Conservation (phyloP, 371 early-diverging fungal genomes). For the Coemansia sp. region DNA sequence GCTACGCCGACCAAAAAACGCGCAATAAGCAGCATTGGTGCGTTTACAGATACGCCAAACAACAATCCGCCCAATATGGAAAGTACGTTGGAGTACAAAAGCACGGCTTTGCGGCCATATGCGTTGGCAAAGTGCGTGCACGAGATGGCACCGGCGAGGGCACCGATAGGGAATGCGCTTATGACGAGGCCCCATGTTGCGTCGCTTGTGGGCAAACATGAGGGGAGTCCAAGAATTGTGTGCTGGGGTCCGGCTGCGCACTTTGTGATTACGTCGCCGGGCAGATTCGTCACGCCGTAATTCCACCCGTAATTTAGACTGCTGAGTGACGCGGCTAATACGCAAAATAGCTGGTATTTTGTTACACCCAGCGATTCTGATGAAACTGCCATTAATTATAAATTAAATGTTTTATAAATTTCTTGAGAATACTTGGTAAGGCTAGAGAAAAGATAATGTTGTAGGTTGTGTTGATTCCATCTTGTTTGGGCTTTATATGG, state of each 20-base stretch:
- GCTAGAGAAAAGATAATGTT: too few relatives aligned
- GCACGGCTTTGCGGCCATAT: constrained; percentile 39
- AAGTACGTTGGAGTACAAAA: constrained; percentile 24
- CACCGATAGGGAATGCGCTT: constrained; percentile 40
- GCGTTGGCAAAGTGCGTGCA: constrained; percentile 29
- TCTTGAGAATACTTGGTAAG: neutral
- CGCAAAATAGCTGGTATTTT: constrained; percentile 44
- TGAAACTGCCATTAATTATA: neutral
- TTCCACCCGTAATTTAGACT: constrained; percentile 45
- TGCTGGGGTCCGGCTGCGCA: constrained; percentile 30
- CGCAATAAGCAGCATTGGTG: constrained; percentile 60
- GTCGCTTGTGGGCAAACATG: constrained; percentile 37
- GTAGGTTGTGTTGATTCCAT: neutral
- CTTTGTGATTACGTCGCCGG: constrained; percentile 37
- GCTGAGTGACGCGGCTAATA: constrained; percentile 23
- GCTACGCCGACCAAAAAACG: constrained; percentile 79
- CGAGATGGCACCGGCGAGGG: constrained; percentile 27
- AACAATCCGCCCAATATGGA: constrained; percentile 17
- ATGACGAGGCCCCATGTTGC: constrained; percentile 35
- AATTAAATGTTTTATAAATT: neutral
- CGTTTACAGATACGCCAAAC: constrained; percentile 16
- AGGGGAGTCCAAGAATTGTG: constrained; percentile 20
- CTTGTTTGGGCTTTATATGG: neutral
- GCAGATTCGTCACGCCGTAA: constrained; percentile 36
- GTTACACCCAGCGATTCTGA: constrained; percentile 35